Percentiles rank a stretch among this genome's conserved stretches.
phyloP scores from a whole-genome alignment of 441 rosid genomes.

The Corymbia citriodora region DNA sequence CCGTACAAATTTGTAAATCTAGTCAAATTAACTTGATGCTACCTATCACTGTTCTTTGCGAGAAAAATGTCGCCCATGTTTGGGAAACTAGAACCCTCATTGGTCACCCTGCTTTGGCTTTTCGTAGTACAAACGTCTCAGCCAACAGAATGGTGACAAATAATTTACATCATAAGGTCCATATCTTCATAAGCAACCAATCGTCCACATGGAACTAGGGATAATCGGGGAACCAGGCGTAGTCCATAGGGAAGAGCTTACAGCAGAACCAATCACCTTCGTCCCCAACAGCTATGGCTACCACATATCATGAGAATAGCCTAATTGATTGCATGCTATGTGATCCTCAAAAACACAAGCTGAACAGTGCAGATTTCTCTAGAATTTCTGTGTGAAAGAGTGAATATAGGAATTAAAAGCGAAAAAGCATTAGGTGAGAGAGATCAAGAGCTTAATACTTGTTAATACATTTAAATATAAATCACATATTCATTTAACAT shows the following conservation, averaged over 20 bases:
- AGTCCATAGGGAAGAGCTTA: not conserved
- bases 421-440: not conserved
- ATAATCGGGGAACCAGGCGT: not conserved
- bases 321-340: not conserved
- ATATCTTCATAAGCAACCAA: not conserved
- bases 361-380: not conserved
- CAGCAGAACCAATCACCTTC: not conserved
- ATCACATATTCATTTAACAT: not conserved
- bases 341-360: not conserved
- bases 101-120: not conserved
- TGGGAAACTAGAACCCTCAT: not conserved
- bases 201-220: not conserved
- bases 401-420: not conserved
- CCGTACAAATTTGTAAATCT: not conserved
- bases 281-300: not conserved
- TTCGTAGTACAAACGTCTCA: not conserved
- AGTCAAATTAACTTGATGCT: not conserved
- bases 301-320: not conserved
- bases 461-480: too few relatives aligned
- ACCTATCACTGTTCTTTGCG: not conserved
- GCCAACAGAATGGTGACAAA: not conserved
- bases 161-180: not conserved
- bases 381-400: not conserved
- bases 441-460: not conserved
- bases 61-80: not conserved